Base-by-base conservation (phyloP, 1,139 yeast genomes). In the Pichia sp. region DNA sequence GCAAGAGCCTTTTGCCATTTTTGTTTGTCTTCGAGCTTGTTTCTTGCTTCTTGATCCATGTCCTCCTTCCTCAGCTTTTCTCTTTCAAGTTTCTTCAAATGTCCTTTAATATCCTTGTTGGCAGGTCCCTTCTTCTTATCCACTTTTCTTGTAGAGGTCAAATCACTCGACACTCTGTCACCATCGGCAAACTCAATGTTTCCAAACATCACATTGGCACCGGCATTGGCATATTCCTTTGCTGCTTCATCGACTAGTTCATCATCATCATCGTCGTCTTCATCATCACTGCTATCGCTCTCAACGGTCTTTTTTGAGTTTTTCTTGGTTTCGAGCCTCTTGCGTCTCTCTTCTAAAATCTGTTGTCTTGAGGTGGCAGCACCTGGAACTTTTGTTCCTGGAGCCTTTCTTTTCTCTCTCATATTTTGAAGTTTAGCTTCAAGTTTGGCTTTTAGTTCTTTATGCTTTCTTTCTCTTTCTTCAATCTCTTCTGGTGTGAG, bases 181-280 rank as follows among this genome's bases (percentile, higher is more conserved):
- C 96, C 96, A 52, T 87, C 94, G 37, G 75, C 72, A 60, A 93
- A 88, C 34, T 74, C 75, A 43, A 91, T 85, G 53, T 82, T 85
- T 36, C 88, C 93, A 54, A 78, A 91, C 53, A 87, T 67, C 13
- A 88, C 76, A 27, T 51, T 56, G 22, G 58, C 24, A 22, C 22
- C 13, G 12, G 15, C 15, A 10, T 17, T 18, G 15, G 27, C 11
- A n/a, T n/a, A n/a, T n/a, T n/a, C n/a, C n/a, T n/a, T n/a, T 24
- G 27, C 15, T 16, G 17, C 15, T n/a, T 25, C 33, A 9, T 37
- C 40, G 11, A 24, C 33, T 11, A 22, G 62, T 14, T 55, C 58
- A 9, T 59, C 67, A n/a, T 59, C 63, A 9, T 61, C 67, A 15
- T 60, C 65, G 19, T 64, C 70, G 3, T 60, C 64, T 8, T 56